These are phyloP conservation scores for Nicotiana paniculata DNA, from an alignment of 257 asterid species.

Conservation along the genomic window DNA sequence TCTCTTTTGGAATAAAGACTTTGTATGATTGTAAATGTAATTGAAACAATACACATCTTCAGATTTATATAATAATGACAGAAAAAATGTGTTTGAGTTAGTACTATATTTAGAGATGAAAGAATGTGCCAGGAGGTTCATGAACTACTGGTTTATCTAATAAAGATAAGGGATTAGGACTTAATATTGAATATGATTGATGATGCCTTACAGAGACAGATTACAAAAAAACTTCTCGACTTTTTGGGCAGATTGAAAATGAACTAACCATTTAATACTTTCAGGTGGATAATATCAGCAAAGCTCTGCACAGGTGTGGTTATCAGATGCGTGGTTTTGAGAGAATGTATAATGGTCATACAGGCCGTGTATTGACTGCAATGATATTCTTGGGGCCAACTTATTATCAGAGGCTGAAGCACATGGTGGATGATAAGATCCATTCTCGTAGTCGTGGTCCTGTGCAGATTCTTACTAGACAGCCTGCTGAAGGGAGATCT, in stretches of 20 bases:
- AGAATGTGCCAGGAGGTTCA: neutral
- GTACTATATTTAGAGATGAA: neutral
- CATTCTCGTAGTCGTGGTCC: constrained; percentile 30
- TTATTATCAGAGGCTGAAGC: constrained; percentile 26
- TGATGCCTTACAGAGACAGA: neutral
- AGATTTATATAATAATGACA: neutral
- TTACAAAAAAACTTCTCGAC: neutral
- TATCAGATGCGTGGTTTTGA: constrained; percentile 97
- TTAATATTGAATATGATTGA: neutral
- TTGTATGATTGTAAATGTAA: constrained; percentile 1
- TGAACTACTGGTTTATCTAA: neutral
- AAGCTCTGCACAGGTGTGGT: constrained; percentile 90
- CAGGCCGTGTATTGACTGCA: constrained; percentile 72
- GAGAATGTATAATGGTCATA: constrained; percentile 96
- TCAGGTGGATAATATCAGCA: constrained; percentile 77
- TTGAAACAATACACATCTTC: neutral
- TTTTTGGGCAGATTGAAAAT: neutral
- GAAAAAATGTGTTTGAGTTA: neutral
- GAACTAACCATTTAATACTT: neutral
- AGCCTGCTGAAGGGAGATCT: constrained; percentile 29
- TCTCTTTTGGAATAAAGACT: neutral
- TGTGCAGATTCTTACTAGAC: constrained; percentile 26
- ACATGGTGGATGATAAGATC: constrained; percentile 33
- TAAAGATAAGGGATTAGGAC: neutral
- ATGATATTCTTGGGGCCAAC: constrained; percentile 59